phyloP scores from a whole-genome alignment of 345 rosid genomes.

The Arabis alpina region DNA sequence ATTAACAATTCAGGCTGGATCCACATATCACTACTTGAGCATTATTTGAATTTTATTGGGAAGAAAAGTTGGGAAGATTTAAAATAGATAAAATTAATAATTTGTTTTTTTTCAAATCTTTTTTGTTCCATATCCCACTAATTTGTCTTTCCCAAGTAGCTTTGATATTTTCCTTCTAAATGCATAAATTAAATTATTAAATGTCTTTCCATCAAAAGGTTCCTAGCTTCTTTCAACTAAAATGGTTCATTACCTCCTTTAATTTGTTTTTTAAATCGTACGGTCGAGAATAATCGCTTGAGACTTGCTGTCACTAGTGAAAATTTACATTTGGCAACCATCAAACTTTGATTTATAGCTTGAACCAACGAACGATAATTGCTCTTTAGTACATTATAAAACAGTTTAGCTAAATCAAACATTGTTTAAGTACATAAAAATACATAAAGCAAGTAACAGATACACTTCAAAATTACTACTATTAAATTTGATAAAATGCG shows the following conservation, averaged over 20 bases:
- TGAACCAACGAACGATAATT: too few relatives aligned
- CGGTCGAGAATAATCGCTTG: too few relatives aligned
- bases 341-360: too few relatives aligned
- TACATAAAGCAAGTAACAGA: too few relatives aligned
- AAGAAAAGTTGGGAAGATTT: slow-evolving; percentile 9
- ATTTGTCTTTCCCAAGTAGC: slow-evolving; percentile 1
- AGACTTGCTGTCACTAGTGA: too few relatives aligned
- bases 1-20: slow-evolving; percentile 1
- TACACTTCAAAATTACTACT: too few relatives aligned
- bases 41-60: slow-evolving; percentile 13
- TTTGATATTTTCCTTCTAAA: slow-evolving; percentile 1
- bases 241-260: background rate
- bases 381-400: too few relatives aligned
- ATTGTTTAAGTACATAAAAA: too few relatives aligned
- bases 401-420: too few relatives aligned
- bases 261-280: too few relatives aligned
- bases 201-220: background rate
- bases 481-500: too few relatives aligned
- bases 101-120: background rate
- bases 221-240: slow-evolving; percentile 12
- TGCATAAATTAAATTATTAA: background rate
- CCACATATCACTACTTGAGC: slow-evolving; percentile 1
- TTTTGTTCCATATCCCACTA: background rate
- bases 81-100: background rate
- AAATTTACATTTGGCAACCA: too few relatives aligned